These are phyloP conservation scores for Calonectria honghensis DNA, from an alignment of 2,329 filamentous ascomycete species.

Conservation along the genomic window DNA sequence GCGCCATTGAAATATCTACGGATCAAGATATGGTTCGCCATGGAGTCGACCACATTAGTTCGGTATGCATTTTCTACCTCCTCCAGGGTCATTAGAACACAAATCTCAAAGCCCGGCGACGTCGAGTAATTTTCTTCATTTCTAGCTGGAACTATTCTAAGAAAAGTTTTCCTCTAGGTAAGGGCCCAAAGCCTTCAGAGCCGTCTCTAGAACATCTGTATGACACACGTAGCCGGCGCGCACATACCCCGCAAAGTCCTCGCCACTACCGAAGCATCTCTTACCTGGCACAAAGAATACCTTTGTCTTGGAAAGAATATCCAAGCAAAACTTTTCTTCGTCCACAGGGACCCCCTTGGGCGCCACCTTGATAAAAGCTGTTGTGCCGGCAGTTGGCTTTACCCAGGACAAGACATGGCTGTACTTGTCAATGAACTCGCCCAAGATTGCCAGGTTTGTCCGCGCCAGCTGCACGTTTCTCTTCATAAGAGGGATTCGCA, in stretches of 20 bases:
- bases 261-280: conserved; percentile 30
- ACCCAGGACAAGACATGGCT: conserved; percentile 34
- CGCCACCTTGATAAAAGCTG: conserved; percentile 32
- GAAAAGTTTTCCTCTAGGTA: conserved; percentile 32
- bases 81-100: not conserved
- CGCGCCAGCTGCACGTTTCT: conserved; percentile 66
- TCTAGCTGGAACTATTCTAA: not conserved
- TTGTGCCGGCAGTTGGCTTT: conserved; percentile 34
- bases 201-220: conserved; percentile 16
- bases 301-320: conserved; percentile 26
- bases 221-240: conserved; percentile 36
- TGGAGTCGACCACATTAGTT: not conserved
- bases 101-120: too few species aligned
- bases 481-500: conserved; percentile 64
- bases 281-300: conserved; percentile 33
- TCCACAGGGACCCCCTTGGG: conserved; percentile 18
- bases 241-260: conserved; percentile 38
- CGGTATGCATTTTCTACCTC: too few species aligned
- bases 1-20: not conserved
- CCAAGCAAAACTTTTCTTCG: conserved; percentile 25
- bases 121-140: not conserved
- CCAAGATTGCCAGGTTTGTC: conserved; percentile 16
- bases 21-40: not conserved
- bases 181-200: conserved; percentile 41
- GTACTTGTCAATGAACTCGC: conserved; percentile 25